Evolutionary conservation across 2,329 filamentous ascomycete species (phyloP).

Genomic region (Fusarium goolgardi): DNA sequence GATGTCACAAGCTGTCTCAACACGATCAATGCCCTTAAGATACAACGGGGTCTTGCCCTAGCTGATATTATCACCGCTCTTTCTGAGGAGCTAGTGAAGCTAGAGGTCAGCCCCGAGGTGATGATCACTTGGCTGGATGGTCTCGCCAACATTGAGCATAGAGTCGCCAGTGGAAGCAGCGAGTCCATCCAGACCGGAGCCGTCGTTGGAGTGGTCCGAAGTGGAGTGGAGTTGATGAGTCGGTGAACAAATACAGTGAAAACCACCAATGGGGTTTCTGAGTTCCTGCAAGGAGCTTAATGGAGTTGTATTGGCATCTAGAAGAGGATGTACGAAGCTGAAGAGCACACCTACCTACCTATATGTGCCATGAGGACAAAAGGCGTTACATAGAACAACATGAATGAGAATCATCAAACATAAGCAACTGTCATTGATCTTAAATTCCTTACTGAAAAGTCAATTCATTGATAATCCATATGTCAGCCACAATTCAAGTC

Average conservation of each 20-base stretch:
- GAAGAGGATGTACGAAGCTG: neutral
- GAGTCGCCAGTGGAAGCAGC: conserved; percentile 86
- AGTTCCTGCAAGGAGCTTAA: neutral
- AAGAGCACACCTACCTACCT: neutral
- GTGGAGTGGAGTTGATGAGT: conserved; percentile 79
- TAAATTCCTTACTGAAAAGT: neutral
- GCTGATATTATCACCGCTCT: conserved; percentile 93
- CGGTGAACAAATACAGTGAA: conserved; percentile 32
- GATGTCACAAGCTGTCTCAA: conserved; percentile 91
- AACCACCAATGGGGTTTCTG: neutral
- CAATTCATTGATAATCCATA: conserved; percentile 20
- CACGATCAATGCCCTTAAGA: conserved; percentile 89
- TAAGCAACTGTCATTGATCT: neutral
- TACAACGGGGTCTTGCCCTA: conserved; percentile 84
- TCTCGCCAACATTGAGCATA: conserved; percentile 91
- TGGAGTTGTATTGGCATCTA: neutral
- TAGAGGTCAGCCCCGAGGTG: conserved; percentile 87
- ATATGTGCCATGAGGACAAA: neutral
- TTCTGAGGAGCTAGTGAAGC: conserved; percentile 81
- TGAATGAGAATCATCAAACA: conserved; percentile 12
- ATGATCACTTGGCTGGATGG: conserved; percentile 93
- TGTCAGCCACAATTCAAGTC: conserved; percentile 24
- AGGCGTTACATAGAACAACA: conserved; percentile 13
- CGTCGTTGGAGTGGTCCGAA: conserved; percentile 87
- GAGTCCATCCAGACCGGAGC: conserved; percentile 93